Evolutionary conservation across 1,284 basidiomycete species (phyloP), one percentile per base, ranked within the genome.

Genomic region (Ustilago bromivora): DNA sequence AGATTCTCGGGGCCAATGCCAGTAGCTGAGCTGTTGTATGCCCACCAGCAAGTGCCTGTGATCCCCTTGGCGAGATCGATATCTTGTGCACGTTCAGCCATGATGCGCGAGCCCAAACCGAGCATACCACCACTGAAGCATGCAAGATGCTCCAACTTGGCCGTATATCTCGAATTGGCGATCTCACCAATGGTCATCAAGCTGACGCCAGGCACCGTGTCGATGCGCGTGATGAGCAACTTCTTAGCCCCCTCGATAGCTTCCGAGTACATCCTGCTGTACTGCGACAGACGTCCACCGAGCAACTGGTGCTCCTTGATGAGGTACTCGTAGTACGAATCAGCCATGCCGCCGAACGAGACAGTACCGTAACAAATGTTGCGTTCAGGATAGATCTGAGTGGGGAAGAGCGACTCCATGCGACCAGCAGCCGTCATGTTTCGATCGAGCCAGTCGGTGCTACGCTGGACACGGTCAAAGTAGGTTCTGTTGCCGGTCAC

Each of bases 41-140:
- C 79, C 88, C 89, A 90, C 74, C 88, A 89, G 74, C 89, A 90
- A 8, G 88, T 87, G 51, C 88, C 84, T 7, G 89, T 89, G 76
- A 89, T 83, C 17, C 82, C 72, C 57, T 84, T 79, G 1, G 86
- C 88, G 9, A 85, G 59, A 0, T 77, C 80, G 75, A 89, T 76
- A 76, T 90, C 89, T 12, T 84, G 57, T 1, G 75, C 71, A 1
- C 89, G 81, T 8, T 66, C 60, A n/a, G 74, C 49, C 35, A 90
- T 80, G 4, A 90, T 80, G 49, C 86, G 85, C 15, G 88, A 83
- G 6, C 89, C 89, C 36, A 90, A 85, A 3, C 88, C 89, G 3
- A 90, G 82, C 89, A 90, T 90, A 2, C 86, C 89, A 7, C 89
- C 89, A 1, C 88, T 88, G 74, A 90, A 90, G 79, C 89, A 90